These are phyloP conservation scores for Paragyromitra xinjiangensis DNA, from an alignment of 495 filamentous ascomycete species.

Conservation along the genomic window DNA sequence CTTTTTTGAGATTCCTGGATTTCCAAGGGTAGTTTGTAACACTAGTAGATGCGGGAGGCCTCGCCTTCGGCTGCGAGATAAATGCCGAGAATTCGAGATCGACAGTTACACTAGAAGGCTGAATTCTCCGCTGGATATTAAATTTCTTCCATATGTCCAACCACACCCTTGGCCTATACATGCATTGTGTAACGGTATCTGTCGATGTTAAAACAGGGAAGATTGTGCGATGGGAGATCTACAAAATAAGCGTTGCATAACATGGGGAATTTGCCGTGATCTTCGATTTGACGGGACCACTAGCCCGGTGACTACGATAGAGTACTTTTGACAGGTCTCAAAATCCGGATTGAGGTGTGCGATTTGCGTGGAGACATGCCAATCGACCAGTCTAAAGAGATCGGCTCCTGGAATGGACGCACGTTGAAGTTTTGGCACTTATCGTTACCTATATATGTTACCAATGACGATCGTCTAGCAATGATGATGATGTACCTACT, in stretches of 20 bases:
- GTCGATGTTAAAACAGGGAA: slow-evolving; percentile 1
- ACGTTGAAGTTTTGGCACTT: slow-evolving; percentile 1
- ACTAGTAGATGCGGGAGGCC: not conserved
- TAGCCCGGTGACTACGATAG: not conserved
- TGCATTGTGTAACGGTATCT: not conserved
- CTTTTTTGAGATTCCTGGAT: not conserved
- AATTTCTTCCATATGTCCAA: not conserved
- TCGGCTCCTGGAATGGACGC: not conserved
- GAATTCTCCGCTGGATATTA: slow-evolving; percentile 22
- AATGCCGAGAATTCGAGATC: slow-evolving; percentile 11
- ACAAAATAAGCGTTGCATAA: slow-evolving; percentile 13
- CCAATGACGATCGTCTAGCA: not conserved
- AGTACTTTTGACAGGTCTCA: not conserved
- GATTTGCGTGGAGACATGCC: not conserved
- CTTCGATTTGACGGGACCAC: not conserved
- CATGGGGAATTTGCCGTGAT: slow-evolving; percentile 15
- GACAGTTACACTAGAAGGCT: not conserved
- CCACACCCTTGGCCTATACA: not conserved
- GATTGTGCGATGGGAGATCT: slow-evolving; percentile 28
- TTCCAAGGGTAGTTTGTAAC: not conserved
- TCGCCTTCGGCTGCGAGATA: not conserved
- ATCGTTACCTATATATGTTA: not conserved
- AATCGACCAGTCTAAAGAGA: not conserved
- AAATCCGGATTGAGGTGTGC: slow-evolving; percentile 11
- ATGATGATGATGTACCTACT: slow-evolving; percentile 15